phyloP scores from a whole-genome alignment of 2,329 filamentous ascomycete species.

The Xylariaceae sp. region DNA sequence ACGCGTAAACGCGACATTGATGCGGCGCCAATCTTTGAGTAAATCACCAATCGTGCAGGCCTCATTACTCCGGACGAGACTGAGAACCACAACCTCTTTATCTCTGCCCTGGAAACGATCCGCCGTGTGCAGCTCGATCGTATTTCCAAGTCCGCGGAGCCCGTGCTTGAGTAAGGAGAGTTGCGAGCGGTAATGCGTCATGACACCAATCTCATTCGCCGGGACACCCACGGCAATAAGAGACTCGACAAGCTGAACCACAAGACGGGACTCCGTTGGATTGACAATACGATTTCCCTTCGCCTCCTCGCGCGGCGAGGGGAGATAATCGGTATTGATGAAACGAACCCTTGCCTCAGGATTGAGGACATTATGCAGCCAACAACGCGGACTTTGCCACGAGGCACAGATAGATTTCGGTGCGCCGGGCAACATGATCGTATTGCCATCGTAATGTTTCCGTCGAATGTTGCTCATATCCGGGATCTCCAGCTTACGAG shows the following conservation, averaged over 20 bases:
- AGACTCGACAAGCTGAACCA: conserved; percentile 72
- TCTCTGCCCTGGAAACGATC: conserved; percentile 96
- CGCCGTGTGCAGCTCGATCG: conserved; percentile 91
- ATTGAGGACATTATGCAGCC: conserved; percentile 67
- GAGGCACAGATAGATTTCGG: conserved; percentile 53
- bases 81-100: conserved; percentile 86
- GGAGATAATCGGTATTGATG: conserved; percentile 79
- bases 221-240: conserved; percentile 72
- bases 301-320: conserved; percentile 62
- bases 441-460: conserved; percentile 52
- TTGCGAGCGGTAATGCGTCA: conserved; percentile 94
- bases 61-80: conserved; percentile 82
- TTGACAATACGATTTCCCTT: conserved; percentile 87
- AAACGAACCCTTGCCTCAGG: conserved; percentile 74
- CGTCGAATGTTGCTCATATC: conserved; percentile 55
- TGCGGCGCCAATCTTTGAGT: conserved; percentile 82
- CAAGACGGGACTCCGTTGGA: conserved; percentile 70
- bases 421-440: conserved; percentile 38
- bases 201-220: conserved; percentile 77
- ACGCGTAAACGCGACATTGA: conserved; percentile 93
- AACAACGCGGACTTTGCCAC: conserved; percentile 53
- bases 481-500: conserved; percentile 62
- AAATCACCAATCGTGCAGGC: conserved; percentile 80
- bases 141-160: conserved; percentile 52
- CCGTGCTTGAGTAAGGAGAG: conserved; percentile 73